Conservation (phyloP, 768 basidiomycete species). For the Tylopilus cervinicoccineus region DNA sequence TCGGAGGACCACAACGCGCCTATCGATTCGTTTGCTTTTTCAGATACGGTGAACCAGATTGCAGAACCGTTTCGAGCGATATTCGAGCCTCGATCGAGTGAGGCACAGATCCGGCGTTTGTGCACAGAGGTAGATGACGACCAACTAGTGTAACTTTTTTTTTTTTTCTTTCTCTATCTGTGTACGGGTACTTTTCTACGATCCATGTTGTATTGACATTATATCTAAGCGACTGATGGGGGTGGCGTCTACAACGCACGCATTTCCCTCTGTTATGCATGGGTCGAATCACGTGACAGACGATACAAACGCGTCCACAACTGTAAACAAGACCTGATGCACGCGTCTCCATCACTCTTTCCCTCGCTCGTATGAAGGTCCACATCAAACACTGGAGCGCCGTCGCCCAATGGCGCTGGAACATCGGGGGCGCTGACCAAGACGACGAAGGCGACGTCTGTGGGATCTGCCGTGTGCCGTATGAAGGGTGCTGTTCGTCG, state of each 20-base stretch:
- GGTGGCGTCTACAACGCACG: too few species aligned
- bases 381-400: constrained; percentile 83
- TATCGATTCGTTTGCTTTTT: neutral
- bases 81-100: neutral
- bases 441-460: constrained; percentile 62
- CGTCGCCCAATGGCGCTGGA: constrained; percentile 89
- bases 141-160: neutral
- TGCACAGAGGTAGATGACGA: neutral
- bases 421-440: constrained; percentile 39
- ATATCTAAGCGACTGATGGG: too few species aligned
- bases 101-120: neutral
- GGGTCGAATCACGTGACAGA: neutral
- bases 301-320: neutral
- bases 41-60: neutral
- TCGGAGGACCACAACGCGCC: constrained; percentile 1
- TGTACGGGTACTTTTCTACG: too few species aligned
- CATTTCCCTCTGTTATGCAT: too few species aligned
- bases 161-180: neutral
- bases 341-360: too few species aligned
- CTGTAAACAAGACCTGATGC: neutral
- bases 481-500: constrained; percentile 91
- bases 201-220: too few species aligned
- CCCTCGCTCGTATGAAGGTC: constrained; percentile 54
- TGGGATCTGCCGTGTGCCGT: constrained; percentile 88
- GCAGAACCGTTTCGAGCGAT: constrained; percentile 1